Conservation (phyloP, 2,329 filamentous ascomycete genomes). For the Sporothrix schenckii region DNA sequence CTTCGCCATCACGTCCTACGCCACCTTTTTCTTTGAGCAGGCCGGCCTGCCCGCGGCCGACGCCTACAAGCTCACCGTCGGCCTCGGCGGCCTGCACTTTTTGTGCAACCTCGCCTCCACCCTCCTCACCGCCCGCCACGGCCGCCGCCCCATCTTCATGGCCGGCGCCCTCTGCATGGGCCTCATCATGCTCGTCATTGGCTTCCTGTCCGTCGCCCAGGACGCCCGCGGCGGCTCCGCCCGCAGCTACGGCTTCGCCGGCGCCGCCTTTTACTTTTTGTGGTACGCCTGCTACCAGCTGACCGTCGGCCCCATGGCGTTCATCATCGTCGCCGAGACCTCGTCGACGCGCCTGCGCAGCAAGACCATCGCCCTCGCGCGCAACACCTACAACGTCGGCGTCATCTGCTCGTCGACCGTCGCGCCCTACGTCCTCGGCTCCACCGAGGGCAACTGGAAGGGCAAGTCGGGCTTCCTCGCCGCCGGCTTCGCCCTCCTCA, state of each 20-base stretch:
- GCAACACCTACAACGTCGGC: constrained; percentile 51
- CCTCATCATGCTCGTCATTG: constrained; percentile 46
- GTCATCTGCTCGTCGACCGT: constrained; percentile 49
- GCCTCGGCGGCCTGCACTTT: constrained; percentile 50
- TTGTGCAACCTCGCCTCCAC: constrained; percentile 50
- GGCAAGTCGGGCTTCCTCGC: constrained; percentile 52
- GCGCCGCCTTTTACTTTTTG: constrained; percentile 48
- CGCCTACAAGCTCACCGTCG: constrained; percentile 48
- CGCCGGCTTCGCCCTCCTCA: constrained; percentile 48
- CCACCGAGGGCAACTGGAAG: constrained; percentile 45
- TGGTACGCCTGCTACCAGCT: constrained; percentile 43
- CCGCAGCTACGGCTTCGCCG: constrained; percentile 42
- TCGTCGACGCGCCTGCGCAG: constrained; percentile 52
- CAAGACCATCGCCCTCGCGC: constrained; percentile 52
- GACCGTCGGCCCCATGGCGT: constrained; percentile 51
- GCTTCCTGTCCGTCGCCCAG: constrained; percentile 48
- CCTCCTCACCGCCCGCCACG: constrained; percentile 49
- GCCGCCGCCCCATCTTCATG: constrained; percentile 51
- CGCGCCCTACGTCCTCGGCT: constrained; percentile 46
- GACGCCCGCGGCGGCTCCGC: constrained; percentile 39
- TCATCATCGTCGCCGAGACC: constrained; percentile 53
- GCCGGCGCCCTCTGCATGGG: constrained; percentile 42
- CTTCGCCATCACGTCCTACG: constrained; percentile 39
- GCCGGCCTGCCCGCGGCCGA: constrained; percentile 46
- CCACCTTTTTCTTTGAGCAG: constrained; percentile 53